Evolutionary conservation across 2,329 filamentous ascomycete species (phyloP).

Genomic region (Tolypocladium tropicale): DNA sequence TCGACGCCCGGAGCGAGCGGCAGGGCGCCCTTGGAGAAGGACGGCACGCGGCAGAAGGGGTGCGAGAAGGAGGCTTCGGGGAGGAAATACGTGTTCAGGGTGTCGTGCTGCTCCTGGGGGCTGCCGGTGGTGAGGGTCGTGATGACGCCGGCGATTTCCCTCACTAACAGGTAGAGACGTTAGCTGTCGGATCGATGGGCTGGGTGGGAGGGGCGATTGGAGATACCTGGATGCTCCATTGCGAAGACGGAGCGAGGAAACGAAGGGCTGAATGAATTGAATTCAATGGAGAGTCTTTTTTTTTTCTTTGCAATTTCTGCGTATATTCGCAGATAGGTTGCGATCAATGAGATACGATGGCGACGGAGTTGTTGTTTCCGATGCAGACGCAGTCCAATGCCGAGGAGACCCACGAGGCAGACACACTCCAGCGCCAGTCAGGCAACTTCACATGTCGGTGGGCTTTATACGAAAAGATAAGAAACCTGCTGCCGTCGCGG

Average conservation of each 20-base stretch:
- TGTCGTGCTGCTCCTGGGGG: slow-evolving; percentile 51
- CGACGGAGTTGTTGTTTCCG: background rate
- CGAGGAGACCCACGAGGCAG: background rate
- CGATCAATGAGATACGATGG: background rate
- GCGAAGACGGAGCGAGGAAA: background rate
- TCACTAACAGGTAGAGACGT: background rate
- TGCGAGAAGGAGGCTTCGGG: slow-evolving; percentile 64
- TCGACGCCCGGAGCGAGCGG: slow-evolving; percentile 35
- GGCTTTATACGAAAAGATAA: background rate
- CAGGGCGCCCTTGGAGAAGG: slow-evolving; percentile 31
- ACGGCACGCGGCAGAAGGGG: slow-evolving; percentile 63
- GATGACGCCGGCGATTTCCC: slow-evolving; percentile 58
- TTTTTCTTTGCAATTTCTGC: background rate
- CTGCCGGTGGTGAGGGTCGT: slow-evolving; percentile 56
- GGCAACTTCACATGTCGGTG: background rate
- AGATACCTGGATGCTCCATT: slow-evolving; percentile 34
- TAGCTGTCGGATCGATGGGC: no score
- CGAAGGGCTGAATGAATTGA: background rate
- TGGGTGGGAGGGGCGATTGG: background rate
- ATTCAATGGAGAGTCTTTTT: background rate
- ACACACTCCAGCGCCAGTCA: background rate
- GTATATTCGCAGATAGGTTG: background rate
- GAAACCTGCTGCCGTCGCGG: background rate
- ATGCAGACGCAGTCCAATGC: background rate
- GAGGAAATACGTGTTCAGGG: slow-evolving; percentile 65